These are phyloP conservation scores for Arthrobotrys conoides DNA, from an alignment of 2,329 filamentous ascomycete genomes.

Conservation along the genomic window DNA sequence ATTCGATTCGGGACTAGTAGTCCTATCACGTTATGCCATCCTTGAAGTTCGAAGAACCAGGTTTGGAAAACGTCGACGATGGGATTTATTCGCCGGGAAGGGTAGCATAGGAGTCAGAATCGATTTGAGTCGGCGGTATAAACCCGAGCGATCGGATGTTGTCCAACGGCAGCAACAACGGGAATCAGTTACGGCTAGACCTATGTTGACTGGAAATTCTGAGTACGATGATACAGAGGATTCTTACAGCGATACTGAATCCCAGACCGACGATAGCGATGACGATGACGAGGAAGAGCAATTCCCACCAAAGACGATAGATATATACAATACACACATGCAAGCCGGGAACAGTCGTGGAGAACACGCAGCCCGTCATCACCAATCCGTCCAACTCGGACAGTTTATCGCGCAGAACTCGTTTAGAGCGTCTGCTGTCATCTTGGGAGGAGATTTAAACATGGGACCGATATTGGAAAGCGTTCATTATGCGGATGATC, in stretches of 20 bases:
- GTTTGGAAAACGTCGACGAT: slow-evolving; percentile 46
- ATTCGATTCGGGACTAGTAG: slow-evolving; percentile 54
- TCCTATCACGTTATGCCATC: slow-evolving; percentile 53
- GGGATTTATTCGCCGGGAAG: slow-evolving; percentile 57
- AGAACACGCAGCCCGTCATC: slow-evolving; percentile 46
- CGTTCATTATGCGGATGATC: slow-evolving; percentile 46
- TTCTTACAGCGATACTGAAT: slow-evolving; percentile 22
- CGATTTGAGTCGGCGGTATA: slow-evolving; percentile 47
- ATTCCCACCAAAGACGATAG: slow-evolving; percentile 46
- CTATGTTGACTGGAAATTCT: slow-evolving; percentile 22
- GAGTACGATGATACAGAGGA: slow-evolving; percentile 4
- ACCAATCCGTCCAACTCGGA: slow-evolving; percentile 52
- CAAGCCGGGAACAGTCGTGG: slow-evolving; percentile 42
- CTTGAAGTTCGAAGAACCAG: slow-evolving; percentile 48
- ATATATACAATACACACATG: slow-evolving; percentile 60
- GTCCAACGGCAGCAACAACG: background rate
- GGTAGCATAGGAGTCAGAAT: slow-evolving; percentile 46
- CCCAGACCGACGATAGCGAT: background rate
- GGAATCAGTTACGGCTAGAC: slow-evolving; percentile 24
- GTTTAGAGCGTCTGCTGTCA: slow-evolving; percentile 50
- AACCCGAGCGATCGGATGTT: slow-evolving; percentile 18
- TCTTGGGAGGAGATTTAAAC: slow-evolving; percentile 50
- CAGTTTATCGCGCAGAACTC: slow-evolving; percentile 59
- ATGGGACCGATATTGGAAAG: slow-evolving; percentile 58
- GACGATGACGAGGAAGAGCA: slow-evolving; percentile 38